Evolutionary conservation across 164 flowering plant genomes (phyloP), one percentile per base, ranked within the genome.

Genomic region (Liquidambar formosana): DNA sequence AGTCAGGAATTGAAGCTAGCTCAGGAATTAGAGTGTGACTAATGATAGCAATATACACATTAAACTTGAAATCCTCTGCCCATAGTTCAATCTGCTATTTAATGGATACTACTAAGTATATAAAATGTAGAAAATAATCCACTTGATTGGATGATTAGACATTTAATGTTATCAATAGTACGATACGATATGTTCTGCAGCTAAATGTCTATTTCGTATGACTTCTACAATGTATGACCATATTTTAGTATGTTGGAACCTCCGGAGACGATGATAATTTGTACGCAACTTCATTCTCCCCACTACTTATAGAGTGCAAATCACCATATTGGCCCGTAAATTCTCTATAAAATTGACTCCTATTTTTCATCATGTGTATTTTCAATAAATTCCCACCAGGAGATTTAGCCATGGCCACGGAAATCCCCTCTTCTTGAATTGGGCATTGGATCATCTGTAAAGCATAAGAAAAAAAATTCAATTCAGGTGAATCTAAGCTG

Each of bases 371-470:
- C 9, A 18, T 51, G 21, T 51, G 54, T 9, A 4, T 51, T 51
- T 51, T n/a, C 54, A 51, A 51, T 51, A 54, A 54, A 54, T 9
- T 15, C 6, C 28, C 26, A 4, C 46, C 15, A 51, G 8, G 45
- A 19, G 27, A 48, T 8, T 70, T 73, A 71, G 69, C 48, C 53
- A 10, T 53, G 75, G 38, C 56, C 54, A 52, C 33, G 49, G 57
- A 68, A 72, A 43, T 71, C 67, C 15, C 75, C 75, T 70, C 82
- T 66, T 70, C 78, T 75, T 56, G 87, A 75, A 58, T 73, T 78
- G 43, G 83, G 63, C 71, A 56, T 64, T 61, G 66, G 67, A 16
- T 70, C 81, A 62, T 79, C 85, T 81, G 79, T 51, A 45, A 46
- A 22, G 38, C 15, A 62, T 21, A 15, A 25, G 11, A 58, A 15